Evolutionary conservation across 2,329 filamentous ascomycete genomes (phyloP), one percentile per base, ranked within the genome.

Genomic region (Penicillium psychrosexuale): DNA sequence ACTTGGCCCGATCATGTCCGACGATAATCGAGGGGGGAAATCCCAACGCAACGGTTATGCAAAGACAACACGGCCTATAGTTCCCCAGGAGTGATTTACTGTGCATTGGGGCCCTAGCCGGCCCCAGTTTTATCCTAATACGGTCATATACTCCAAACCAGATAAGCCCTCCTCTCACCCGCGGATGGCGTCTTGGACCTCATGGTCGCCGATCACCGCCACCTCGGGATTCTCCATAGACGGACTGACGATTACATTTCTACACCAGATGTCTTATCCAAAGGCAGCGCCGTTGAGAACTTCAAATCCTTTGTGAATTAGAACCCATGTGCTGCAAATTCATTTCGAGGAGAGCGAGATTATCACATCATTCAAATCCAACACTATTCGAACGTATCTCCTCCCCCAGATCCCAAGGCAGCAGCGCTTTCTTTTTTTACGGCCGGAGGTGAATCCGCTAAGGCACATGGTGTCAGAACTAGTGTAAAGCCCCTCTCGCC

Each of bases 131-230:
- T 47, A 27, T 36, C 44, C 44, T n/a, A 45, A 27, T 47, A 27
- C 11, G 28, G 24, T 11, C 30, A 22, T 34, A n/a, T 42, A 33
- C 36, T 43, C 47, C 37, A 46, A 53, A 15, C 38, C 33, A 48
- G 51, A 53, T 47, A 39, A 33, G 34, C 43, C 50, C 28, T 12
- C 33, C 49, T 38, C 33, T 50, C 38, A 40, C 28, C 38, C 38
- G 47, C 19, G 47, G 31, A 43, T 38, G 40, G 27, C n/a, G 13
- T 44, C 27, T 49, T 45, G 40, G 49, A 56, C 55, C 53, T 53
- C 45, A 55, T 53, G 40, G 42, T 37, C 47, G 61, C 54, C 56
- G 61, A 64, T 64, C 62, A 45, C 60, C 46, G 46, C 46, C 13
- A 46, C 24, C 55, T 55, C 19, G 24, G 36, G 43, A 47, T 30